Conservation (phyloP, 768 basidiomycete genomes). For the Dentipellis fragilis region DNA sequence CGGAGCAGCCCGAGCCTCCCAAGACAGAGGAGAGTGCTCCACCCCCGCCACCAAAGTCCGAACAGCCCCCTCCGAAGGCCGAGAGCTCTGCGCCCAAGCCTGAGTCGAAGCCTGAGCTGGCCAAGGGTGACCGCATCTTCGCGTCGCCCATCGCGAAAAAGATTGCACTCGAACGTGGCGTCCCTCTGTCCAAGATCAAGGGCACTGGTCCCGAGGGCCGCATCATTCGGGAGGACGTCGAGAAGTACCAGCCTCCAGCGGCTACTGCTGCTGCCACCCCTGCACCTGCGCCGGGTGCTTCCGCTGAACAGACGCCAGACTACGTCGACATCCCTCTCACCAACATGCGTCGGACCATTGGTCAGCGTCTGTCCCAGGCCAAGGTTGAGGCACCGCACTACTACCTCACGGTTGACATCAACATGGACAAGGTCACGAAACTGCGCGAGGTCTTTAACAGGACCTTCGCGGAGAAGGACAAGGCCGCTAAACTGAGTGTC, state of each 20-base stretch:
- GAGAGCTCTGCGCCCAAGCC: slow-evolving; percentile 24
- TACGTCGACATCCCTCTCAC: slow-evolving; percentile 86
- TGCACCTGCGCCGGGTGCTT: slow-evolving; percentile 34
- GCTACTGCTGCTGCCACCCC: slow-evolving; percentile 33
- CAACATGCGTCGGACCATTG: slow-evolving; percentile 94
- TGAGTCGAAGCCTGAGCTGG: slow-evolving; percentile 44
- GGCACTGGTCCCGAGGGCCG: slow-evolving; percentile 92
- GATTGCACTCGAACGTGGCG: slow-evolving; percentile 88
- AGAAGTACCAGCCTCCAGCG: slow-evolving; percentile 64
- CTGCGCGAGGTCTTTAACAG: slow-evolving; percentile 95
- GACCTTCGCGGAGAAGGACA: slow-evolving; percentile 77
- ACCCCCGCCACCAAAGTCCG: slow-evolving; percentile 33
- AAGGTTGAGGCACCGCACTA: slow-evolving; percentile 96
- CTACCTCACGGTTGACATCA: slow-evolving; percentile 89
- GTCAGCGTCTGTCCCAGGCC: slow-evolving; percentile 79
- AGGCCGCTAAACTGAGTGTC: slow-evolving; percentile 86
- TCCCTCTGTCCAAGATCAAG: slow-evolving; percentile 83
- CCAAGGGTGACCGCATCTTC: slow-evolving; percentile 76
- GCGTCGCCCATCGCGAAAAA: slow-evolving; percentile 95
- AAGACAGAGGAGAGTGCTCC: slow-evolving; percentile 18
- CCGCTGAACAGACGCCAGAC: slow-evolving; percentile 45
- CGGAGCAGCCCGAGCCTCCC: slow-evolving; percentile 26
- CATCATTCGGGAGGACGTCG: slow-evolving; percentile 90
- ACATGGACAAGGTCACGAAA: slow-evolving; percentile 94
- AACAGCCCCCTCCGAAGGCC: slow-evolving; percentile 24